phyloP scores from a whole-genome alignment of 345 rosid species.

The Sapria himalayana region DNA sequence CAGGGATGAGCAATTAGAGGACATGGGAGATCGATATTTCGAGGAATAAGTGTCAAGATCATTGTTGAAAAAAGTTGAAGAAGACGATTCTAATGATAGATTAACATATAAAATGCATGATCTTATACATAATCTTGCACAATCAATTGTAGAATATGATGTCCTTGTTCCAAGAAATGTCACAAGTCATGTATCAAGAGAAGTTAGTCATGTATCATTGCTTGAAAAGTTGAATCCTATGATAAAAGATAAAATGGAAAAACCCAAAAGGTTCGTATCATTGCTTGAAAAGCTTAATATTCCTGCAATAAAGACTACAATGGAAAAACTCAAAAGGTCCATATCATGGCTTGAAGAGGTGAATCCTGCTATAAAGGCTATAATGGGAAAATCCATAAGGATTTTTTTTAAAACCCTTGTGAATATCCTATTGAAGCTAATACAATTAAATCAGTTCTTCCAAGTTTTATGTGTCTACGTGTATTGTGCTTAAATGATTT shows the following conservation, averaged over 20 bases:
- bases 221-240: too few relatives aligned
- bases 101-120: conserved; percentile 8
- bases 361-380: too few relatives aligned
- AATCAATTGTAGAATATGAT: neutral
- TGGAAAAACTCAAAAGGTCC: too few relatives aligned
- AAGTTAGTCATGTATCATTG: conserved; percentile 2
- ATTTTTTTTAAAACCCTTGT: too few relatives aligned
- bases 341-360: too few relatives aligned
- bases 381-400: too few relatives aligned
- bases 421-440: neutral
- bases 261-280: too few relatives aligned
- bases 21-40: conserved; percentile 1
- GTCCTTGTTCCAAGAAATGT: fast-evolving
- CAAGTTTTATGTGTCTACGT: conserved; percentile 5
- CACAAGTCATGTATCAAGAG: fast-evolving
- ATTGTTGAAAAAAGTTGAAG: conserved; percentile 8
- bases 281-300: too few relatives aligned
- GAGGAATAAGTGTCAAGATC: neutral
- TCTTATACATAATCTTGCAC: conserved; percentile 12
- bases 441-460: neutral
- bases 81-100: neutral
- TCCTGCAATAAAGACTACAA: too few relatives aligned
- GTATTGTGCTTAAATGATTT: neutral
- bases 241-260: too few relatives aligned
- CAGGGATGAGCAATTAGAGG: neutral